Base-by-base conservation (phyloP, 2,329 filamentous ascomycete species). In the Passalora sequoiae region DNA sequence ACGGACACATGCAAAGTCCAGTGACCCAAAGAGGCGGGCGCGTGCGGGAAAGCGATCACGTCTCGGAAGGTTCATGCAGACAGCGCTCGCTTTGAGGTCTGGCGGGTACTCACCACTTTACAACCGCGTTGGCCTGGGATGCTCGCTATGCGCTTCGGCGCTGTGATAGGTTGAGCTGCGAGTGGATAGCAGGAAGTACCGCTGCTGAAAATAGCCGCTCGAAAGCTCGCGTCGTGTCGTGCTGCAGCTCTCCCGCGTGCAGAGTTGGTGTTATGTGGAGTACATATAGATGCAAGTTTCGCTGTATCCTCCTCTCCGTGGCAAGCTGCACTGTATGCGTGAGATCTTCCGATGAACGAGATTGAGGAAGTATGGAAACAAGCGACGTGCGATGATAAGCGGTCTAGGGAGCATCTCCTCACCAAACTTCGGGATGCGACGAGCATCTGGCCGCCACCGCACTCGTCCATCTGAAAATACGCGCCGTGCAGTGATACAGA, bases 21-120 rank as follows among this genome's bases (percentile, higher is more conserved):
- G 40, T 36, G n/a, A n/a, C n/a, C 44, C 28, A 40, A 41, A 42
- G 28, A 40, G 46, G 42, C 49, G 48, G 44, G 48, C 50, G 46
- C 40, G 24, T 50, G 45, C 47, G 44, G 47, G 12, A 51, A 32
- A 30, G 39, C 6, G 19, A 4, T 31, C 30, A 19, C 10, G 17
- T 33, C 30, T 33, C 30, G 40, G 21, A 6, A 15, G 8, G 9
- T 9, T 21, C 12, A 24, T 24, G 22, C 30, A 33, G 35, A 30
- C 33, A 33, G 41, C 37, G 33, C 43, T 28, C 19, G 33, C 22
- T 25, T 35, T 43, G 19, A 38, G 37, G 13, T 27, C 43, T 12
- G 38, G 41, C 45, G 45, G 47, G 33, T 46, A 51, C 51, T 51
- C 44, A 54, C 51, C 44, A 46, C 22, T 39, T 37, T 40, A 46